Conservation (phyloP, 805 yeast species). For the Candida ascalaphidarum region DNA sequence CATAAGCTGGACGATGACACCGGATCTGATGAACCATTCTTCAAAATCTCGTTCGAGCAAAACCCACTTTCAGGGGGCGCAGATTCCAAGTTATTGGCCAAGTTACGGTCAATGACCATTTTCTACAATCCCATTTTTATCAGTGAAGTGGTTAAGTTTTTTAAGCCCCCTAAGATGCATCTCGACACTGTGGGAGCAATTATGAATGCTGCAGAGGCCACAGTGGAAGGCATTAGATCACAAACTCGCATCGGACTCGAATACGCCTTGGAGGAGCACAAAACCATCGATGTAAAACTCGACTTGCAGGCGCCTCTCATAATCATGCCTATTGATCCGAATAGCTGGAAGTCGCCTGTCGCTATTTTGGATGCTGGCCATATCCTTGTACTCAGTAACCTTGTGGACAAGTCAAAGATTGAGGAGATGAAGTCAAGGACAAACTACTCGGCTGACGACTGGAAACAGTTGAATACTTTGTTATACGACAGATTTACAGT, state of each 20-base stretch:
- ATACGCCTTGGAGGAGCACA: slow-evolving; percentile 91
- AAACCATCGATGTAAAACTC: slow-evolving; percentile 74
- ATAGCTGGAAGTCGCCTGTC: slow-evolving; percentile 77
- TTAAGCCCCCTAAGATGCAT: slow-evolving; percentile 80
- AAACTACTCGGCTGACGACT: slow-evolving; percentile 56
- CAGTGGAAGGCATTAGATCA: slow-evolving; percentile 81
- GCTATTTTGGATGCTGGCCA: slow-evolving; percentile 95
- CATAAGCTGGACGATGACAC: slow-evolving; percentile 11
- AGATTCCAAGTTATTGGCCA: slow-evolving; percentile 67
- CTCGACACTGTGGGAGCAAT: slow-evolving; percentile 84
- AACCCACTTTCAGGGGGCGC: slow-evolving; percentile 83
- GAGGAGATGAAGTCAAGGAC: slow-evolving; percentile 60
- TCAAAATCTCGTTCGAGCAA: slow-evolving; percentile 72
- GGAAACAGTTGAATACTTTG: slow-evolving; percentile 63
- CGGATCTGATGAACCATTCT: slow-evolving; percentile 51
- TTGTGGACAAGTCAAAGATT: slow-evolving; percentile 62
- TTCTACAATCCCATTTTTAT: slow-evolving; percentile 82
- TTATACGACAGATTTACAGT: slow-evolving; percentile 88
- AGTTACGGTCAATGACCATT: slow-evolving; percentile 78
- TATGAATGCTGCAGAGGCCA: slow-evolving; percentile 90
- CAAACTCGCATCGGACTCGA: slow-evolving; percentile 90
- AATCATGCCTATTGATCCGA: slow-evolving; percentile 75
- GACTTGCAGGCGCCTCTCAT: slow-evolving; percentile 93
- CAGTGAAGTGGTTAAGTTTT: slow-evolving; percentile 66
- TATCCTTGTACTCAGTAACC: slow-evolving; percentile 71